Base-by-base conservation (phyloP, 495 filamentous ascomycete species). In the Penicillium egyptiacum region DNA sequence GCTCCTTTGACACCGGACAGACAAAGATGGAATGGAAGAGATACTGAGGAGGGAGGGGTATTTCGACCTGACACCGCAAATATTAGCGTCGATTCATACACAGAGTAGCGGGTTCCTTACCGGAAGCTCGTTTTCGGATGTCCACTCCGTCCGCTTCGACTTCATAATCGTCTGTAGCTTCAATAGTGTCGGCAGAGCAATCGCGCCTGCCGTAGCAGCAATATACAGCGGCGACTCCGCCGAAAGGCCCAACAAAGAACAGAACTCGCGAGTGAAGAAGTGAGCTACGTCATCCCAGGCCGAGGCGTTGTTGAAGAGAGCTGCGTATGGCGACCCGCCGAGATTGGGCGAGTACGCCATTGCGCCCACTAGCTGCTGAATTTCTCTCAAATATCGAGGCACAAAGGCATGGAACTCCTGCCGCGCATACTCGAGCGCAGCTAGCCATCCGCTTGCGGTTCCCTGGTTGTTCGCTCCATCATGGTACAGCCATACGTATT, bases 1-100 rank as follows among this genome's bases (percentile, higher is more conserved):
- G 94, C 62, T 95, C 95, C 73, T 96, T 97, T 59, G 86, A 88
- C 12, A 99, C 95, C 4, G 94, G 94, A 65, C 94, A 99, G 30
- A 99, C 94, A 65, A 99, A 98, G 65, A 99, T 96, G 42, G 85
- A 87, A 72, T 99, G 94, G 79, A 93, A 99, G 46, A 91, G 82
- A 77, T 95, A 96, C 37, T 84, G 83, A 19, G 83, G 81, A 0
- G 94, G 94, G 0, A 99, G 82, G 0, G 94, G 87, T 1, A 94
- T 95, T 74, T 96, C 94, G 55, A 95, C 86, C 85, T 87, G 57
- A 8, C 44, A 17, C 16, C 16, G 33, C n/a, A 48, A 65, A 53
- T 35, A 19, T 54, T 44, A 25, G 17, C 14, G 2, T 40, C 22
- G 11, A 19, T 43, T n/a, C 0, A 8, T 2, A 41, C 12, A 23